phyloP scores from a whole-genome alignment of 495 filamentous ascomycete species.

The Xylona heveae region DNA sequence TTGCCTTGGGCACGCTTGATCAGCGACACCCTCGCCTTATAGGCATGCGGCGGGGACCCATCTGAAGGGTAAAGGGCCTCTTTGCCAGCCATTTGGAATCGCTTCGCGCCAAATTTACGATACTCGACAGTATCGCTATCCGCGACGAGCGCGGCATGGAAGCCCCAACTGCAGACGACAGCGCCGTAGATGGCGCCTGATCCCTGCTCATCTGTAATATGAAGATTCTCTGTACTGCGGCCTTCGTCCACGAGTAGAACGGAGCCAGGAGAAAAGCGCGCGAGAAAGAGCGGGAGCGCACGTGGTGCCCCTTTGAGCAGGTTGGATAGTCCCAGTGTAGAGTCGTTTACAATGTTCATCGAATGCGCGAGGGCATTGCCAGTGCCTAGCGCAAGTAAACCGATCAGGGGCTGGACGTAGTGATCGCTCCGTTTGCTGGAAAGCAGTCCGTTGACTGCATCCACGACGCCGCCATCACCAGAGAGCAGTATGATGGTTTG shows the following conservation, averaged over 20 bases:
- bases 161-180: conserved; percentile 69
- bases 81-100: conserved; percentile 67
- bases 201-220: neutral
- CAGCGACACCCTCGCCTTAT: conserved; percentile 34
- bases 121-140: conserved; percentile 68
- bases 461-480: conserved; percentile 68
- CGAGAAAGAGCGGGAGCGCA: conserved; percentile 31
- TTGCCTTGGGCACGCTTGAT: conserved; percentile 7
- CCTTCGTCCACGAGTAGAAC: conserved; percentile 25
- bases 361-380: conserved; percentile 78
- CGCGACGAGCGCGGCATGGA: conserved; percentile 72
- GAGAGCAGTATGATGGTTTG: conserved; percentile 56
- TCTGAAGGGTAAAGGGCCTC: conserved; percentile 42
- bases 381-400: conserved; percentile 58
- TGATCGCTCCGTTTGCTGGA: neutral
- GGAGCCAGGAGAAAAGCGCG: conserved; percentile 45
- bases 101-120: conserved; percentile 45
- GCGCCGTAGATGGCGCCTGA: conserved; percentile 36
- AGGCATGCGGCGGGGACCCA: conserved; percentile 41
- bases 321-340: conserved; percentile 28
- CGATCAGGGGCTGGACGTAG: conserved; percentile 31
- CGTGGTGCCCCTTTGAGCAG: conserved; percentile 29
- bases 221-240: conserved; percentile 12
- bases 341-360: conserved; percentile 18
- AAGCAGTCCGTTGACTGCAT: conserved; percentile 44